phyloP scores from a whole-genome alignment of 345 rosid species.

The Eucalyptus pauciflora region DNA sequence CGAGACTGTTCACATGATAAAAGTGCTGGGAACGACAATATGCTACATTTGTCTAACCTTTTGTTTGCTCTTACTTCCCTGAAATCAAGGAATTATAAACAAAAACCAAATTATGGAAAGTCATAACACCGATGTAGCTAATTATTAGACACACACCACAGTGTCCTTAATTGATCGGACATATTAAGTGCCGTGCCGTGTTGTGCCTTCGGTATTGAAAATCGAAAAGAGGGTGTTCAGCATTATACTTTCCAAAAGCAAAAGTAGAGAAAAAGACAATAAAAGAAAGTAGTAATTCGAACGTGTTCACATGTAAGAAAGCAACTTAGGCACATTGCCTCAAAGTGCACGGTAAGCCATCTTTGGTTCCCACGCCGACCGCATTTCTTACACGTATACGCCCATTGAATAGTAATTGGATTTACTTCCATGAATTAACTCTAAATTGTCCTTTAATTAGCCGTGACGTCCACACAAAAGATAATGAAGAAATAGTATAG shows the following conservation, averaged over 20 bases:
- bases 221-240: not conserved
- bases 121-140: no score
- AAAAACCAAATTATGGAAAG: no score
- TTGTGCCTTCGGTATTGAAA: not conserved
- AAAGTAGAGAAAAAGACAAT: not conserved
- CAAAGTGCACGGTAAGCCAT: not conserved
- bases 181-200: not conserved
- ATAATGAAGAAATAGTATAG: not conserved
- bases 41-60: no score
- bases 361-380: not conserved
- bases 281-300: not conserved
- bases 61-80: no score
- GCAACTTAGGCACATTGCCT: not conserved
- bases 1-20: no score
- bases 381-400: not conserved
- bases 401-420: not conserved
- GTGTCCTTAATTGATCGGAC: not conserved
- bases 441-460: not conserved
- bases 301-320: not conserved
- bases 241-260: not conserved
- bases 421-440: not conserved
- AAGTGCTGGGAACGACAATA: no score
- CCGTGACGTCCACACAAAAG: not conserved
- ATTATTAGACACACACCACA: not conserved
- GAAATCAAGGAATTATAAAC: no score